Evolutionary conservation across 2,329 filamentous ascomycete genomes (phyloP), one percentile per base, ranked within the genome.

Genomic region (Trichophyton schoenleinii): DNA sequence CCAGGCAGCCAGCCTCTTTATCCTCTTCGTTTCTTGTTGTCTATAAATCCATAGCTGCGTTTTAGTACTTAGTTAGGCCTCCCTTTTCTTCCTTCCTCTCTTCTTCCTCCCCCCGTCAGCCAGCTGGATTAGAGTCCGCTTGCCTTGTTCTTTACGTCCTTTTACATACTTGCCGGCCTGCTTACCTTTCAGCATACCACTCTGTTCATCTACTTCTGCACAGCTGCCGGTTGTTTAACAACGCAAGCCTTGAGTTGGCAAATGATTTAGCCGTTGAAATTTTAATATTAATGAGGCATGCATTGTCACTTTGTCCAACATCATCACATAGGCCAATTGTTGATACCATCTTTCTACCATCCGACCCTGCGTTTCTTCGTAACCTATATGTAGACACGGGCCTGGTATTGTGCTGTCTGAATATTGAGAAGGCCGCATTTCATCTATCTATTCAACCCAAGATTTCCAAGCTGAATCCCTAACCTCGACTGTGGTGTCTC

Each of bases 1-100:
- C 34, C 15, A 44, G 34, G 34, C 34, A 38, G 34, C 34, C 34
- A 11, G 34, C 34, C 34, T 36, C 36, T 62, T 48, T 18, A 34
- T 59, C 52, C 34, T 55, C 52, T 55, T 55, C 52, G 28, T 61
- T 58, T 58, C 41, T 58, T 25, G 36, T 44, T 46, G 57, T 46
- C 57, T 58, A 55, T 55, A 55, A 55, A 55, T 52, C 52, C 52
- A 55, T 55, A 55, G 52, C 34, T 36, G 52, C 31, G 28, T 55
- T 44, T 36, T 55, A 55, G 52, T 55, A 55, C 52, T 55, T 36
- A 53, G 48, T 34, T 53, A 55, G 28, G n/a, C 31, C 52, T 20
- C 34, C 34, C 9, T 38, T 38, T 38, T 28, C 13, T 52, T 28
- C 52, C 13, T 52, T 28, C 28, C 52, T 7, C 28, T 5, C 8